Conservation (phyloP, 768 basidiomycete genomes). For the Artomyces pyxidatus region DNA sequence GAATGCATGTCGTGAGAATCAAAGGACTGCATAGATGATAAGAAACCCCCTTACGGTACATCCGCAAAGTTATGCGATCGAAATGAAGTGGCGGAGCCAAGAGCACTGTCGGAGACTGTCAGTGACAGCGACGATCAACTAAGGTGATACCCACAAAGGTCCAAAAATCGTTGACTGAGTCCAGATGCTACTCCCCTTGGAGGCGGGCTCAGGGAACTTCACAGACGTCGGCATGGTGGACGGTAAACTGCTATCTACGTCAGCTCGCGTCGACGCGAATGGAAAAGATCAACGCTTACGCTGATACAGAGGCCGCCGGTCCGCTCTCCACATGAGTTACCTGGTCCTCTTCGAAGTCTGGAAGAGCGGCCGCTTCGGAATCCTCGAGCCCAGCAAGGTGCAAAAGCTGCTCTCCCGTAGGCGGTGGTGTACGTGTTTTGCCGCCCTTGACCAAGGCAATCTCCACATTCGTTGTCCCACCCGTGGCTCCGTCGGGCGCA, state of each 20-base stretch:
- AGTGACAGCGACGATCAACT: conserved; percentile 1
- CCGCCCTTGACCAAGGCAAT: neutral
- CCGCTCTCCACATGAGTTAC: neutral
- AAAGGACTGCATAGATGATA: neutral
- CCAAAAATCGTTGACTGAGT: conserved; percentile 14
- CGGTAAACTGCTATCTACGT: conserved; percentile 1
- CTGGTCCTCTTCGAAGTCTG: neutral
- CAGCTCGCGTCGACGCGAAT: neutral
- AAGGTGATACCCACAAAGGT: conserved; percentile 12
- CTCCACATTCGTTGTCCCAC: neutral
- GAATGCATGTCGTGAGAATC: neutral
- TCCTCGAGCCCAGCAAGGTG: neutral
- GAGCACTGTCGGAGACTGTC: conserved; percentile 1
- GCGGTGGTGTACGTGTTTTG: too few relatives aligned
- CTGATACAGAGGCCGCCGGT: neutral
- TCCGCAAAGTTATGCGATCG: neutral
- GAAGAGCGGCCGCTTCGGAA: neutral
- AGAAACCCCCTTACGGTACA: too few relatives aligned
- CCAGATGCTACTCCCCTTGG: conserved; percentile 4
- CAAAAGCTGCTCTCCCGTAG: neutral
- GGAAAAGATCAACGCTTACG: neutral
- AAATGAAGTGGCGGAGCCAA: conserved; percentile 2
- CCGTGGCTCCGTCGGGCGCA: neutral
- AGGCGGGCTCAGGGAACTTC: conserved; percentile 8
- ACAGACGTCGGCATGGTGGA: conserved; percentile 12